Evolutionary conservation across 169 alveolate species (phyloP).

Genomic region (Cryptosporidium ryanae): DNA sequence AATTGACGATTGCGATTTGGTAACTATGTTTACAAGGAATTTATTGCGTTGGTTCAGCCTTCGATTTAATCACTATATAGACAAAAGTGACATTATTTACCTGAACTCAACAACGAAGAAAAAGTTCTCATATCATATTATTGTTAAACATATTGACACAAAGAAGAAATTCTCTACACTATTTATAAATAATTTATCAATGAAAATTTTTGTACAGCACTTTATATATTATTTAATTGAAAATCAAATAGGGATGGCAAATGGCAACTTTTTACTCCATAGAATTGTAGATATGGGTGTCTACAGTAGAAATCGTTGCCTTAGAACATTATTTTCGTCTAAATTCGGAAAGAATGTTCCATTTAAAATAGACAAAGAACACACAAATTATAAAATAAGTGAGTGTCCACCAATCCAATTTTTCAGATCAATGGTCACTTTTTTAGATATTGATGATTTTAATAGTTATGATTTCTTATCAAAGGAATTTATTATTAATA

Average conservation of each 20-base stretch:
- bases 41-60: constrained; percentile 21
- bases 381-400: not conserved
- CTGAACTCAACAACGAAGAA: constrained; percentile 48
- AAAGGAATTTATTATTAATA: not conserved
- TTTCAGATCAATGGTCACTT: constrained; percentile 63
- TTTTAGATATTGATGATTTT: not conserved
- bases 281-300: constrained; percentile 74
- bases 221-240: constrained; percentile 12
- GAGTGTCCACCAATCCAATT: constrained; percentile 20
- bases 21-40: not conserved
- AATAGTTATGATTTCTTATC: constrained; percentile 6
- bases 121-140: constrained; percentile 76
- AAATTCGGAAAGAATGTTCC: constrained; percentile 47
- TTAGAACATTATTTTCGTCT: constrained; percentile 73
- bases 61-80: constrained; percentile 5
- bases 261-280: constrained; percentile 1
- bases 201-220: constrained; percentile 31
- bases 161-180: constrained; percentile 41
- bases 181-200: constrained; percentile 29
- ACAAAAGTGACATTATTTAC: constrained; percentile 54
- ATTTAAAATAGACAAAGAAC: constrained; percentile 38
- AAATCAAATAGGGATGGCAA: not conserved
- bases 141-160: constrained; percentile 52
- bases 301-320: constrained; percentile 76
- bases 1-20: constrained; percentile 31